Conservation (phyloP, 2,329 filamentous ascomycete genomes). For the Xylariaceae sp. region DNA sequence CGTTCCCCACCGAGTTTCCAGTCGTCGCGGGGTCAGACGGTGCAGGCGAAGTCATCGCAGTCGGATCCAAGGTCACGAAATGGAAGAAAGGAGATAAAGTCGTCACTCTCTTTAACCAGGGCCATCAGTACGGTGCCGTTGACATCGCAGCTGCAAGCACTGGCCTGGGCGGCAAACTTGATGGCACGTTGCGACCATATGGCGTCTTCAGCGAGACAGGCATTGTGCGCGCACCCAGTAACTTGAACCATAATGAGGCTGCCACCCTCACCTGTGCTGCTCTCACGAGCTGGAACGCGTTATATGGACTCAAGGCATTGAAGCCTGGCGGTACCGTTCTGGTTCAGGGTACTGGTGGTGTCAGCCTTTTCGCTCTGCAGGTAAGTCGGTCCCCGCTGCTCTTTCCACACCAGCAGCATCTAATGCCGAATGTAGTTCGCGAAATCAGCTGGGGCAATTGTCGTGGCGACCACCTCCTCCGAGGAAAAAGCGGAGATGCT, state of each 20-base stretch:
- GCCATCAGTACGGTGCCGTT: constrained; percentile 46
- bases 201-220: constrained; percentile 67
- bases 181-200: constrained; percentile 67
- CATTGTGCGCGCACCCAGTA: constrained; percentile 60
- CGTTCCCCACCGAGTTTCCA: constrained; percentile 40
- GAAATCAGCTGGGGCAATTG: constrained; percentile 46
- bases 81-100: constrained; percentile 55
- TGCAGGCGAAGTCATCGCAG: constrained; percentile 51
- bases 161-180: constrained; percentile 65
- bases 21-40: constrained; percentile 53
- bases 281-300: constrained; percentile 64
- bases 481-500: constrained; percentile 43
- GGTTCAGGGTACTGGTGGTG: constrained; percentile 69
- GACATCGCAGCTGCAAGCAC: constrained; percentile 38
- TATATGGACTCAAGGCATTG: constrained; percentile 55
- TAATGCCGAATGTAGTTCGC: constrained; percentile 38
- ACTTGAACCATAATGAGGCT: constrained; percentile 52
- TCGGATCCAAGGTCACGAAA: constrained; percentile 47
- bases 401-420: no score
- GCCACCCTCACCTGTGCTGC: constrained; percentile 60
- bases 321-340: constrained; percentile 58
- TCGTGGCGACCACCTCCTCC: constrained; percentile 49
- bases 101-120: constrained; percentile 61
- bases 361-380: constrained; percentile 63
- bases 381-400: constrained; percentile 16